These are phyloP conservation scores for Aciculosporium take DNA, from an alignment of 2,329 filamentous ascomycete species.

Conservation along the genomic window DNA sequence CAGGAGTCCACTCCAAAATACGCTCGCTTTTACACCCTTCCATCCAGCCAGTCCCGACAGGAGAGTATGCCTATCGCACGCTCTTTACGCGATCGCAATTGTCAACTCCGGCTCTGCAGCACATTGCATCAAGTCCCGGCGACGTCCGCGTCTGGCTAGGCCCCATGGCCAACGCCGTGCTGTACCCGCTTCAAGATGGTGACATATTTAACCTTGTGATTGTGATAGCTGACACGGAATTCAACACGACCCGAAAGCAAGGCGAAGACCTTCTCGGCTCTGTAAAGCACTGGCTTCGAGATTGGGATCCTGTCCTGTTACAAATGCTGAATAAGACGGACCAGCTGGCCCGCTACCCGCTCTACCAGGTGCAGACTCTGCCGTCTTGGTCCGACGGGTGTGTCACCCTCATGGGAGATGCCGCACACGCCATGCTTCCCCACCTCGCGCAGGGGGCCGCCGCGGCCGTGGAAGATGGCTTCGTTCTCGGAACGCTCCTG, in stretches of 20 bases:
- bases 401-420: conserved; percentile 9
- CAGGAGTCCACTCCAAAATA: conserved; percentile 6
- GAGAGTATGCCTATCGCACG: conserved; percentile 7
- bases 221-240: neutral
- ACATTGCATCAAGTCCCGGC: neutral
- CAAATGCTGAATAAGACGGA: conserved; percentile 3
- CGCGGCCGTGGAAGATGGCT: conserved; percentile 14
- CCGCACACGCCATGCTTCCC: conserved; percentile 11
- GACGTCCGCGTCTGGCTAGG: conserved; percentile 6
- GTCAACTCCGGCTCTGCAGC: neutral
- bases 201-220: conserved; percentile 7
- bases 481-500: conserved; percentile 16
- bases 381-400: conserved; percentile 5
- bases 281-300: neutral
- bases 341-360: conserved; percentile 6
- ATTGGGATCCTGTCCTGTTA: conserved; percentile 6
- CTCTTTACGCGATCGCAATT: conserved; percentile 4
- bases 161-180: conserved; percentile 3
- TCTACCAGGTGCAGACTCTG: conserved; percentile 4
- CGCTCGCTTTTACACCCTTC: conserved; percentile 7
- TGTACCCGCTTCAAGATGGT: conserved; percentile 5
- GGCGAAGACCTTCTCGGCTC: neutral
- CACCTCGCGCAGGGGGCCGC: conserved; percentile 15
- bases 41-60: neutral
- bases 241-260: conserved; percentile 1